Conservation (phyloP, 2,329 filamentous ascomycete species). For the Tolypocladium amazonense region DNA sequence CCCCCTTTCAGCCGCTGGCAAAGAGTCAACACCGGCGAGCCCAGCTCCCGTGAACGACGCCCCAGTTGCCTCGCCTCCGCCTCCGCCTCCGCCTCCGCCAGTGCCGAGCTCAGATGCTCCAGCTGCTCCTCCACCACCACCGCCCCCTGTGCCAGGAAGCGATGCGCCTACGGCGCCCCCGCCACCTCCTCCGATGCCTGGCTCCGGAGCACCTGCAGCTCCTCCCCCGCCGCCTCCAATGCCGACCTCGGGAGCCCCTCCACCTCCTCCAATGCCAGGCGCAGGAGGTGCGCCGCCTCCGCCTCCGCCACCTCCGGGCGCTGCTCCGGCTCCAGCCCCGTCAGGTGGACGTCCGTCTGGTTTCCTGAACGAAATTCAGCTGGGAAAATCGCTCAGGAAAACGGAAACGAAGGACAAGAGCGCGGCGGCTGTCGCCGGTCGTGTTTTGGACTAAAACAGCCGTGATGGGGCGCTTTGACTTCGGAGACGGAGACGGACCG, state of each 20-base stretch:
- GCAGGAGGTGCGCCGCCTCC: slow-evolving; percentile 28
- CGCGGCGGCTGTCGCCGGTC: slow-evolving; percentile 59
- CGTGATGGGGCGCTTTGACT: background rate
- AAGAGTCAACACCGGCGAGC: slow-evolving; percentile 41
- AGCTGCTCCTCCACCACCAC: slow-evolving; percentile 18
- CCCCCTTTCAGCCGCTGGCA: slow-evolving; percentile 72
- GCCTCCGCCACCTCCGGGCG: slow-evolving; percentile 34
- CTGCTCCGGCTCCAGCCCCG: slow-evolving; percentile 33
- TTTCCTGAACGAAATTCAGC: slow-evolving; percentile 73
- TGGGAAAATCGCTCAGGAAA: slow-evolving; percentile 72
- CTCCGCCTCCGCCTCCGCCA: slow-evolving; percentile 22
- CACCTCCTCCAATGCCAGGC: slow-evolving; percentile 21
- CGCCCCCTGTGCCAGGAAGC: slow-evolving; percentile 15
- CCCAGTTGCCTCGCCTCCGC: slow-evolving; percentile 26
- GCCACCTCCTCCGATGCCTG: slow-evolving; percentile 17
- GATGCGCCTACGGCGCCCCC: slow-evolving; percentile 13
- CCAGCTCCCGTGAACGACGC: slow-evolving; percentile 28
- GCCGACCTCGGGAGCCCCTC: slow-evolving; percentile 24
- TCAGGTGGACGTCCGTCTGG: slow-evolving; percentile 42
- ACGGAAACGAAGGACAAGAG: slow-evolving; percentile 85
- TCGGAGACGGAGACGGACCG: background rate
- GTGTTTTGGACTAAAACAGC: slow-evolving; percentile 46
- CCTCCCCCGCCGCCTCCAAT: slow-evolving; percentile 21
- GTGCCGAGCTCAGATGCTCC: slow-evolving; percentile 14
- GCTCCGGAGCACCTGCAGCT: slow-evolving; percentile 12